Evolutionary conservation across 805 yeast species (phyloP).

Genomic region (Candida fluviatilis): DNA sequence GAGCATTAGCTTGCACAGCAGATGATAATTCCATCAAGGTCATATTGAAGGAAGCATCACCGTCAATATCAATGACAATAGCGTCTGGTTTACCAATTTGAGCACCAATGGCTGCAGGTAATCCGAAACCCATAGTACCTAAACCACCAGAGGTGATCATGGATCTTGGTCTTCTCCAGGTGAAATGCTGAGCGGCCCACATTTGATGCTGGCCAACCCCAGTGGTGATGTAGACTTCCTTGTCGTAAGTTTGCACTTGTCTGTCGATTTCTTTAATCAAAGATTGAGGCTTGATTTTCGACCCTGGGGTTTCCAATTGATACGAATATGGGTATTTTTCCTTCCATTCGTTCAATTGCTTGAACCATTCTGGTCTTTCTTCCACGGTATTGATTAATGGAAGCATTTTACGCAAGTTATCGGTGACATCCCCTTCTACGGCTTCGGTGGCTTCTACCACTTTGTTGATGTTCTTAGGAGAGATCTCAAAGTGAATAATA

Average conservation of each 20-base stretch:
- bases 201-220: slow-evolving; percentile 99
- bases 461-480: slow-evolving; percentile 96
- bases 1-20: slow-evolving; percentile 91
- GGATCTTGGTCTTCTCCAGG: slow-evolving; percentile 89
- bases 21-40: slow-evolving; percentile 88
- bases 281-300: slow-evolving; percentile 89
- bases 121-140: slow-evolving; percentile 98
- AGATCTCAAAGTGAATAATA: slow-evolving; percentile 91
- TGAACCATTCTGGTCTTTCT: slow-evolving; percentile 78
- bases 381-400: slow-evolving; percentile 65
- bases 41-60: slow-evolving; percentile 99
- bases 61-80: slow-evolving; percentile 93
- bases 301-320: slow-evolving; percentile 73
- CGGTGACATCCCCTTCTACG: slow-evolving; percentile 91
- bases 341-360: slow-evolving; percentile 75
- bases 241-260: slow-evolving; percentile 58
- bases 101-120: slow-evolving; percentile 98
- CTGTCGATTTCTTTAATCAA: slow-evolving; percentile 73
- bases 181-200: slow-evolving; percentile 99
- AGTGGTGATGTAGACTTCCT: slow-evolving; percentile 85
- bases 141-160: slow-evolving; percentile 98
- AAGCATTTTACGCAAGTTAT: slow-evolving; percentile 66
- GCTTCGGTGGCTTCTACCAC: slow-evolving; percentile 96
- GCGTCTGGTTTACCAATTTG: slow-evolving; percentile 95
- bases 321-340: slow-evolving; percentile 80